A percentile compares a stretch with the other conserved stretches of the same genome.
phyloP scores from a whole-genome alignment of 129 eudicot species.

The sunflower (Helianthus annuus) region HanXRQr2.0-SUNRISE NC_035443.2:39280829-39281328 shows the following conservation, averaged over 20 bases:
- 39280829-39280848: no score
- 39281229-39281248: conserved; percentile 3
- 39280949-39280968: no score
- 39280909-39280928: no score
- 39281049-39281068: conserved; percentile 32
- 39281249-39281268: background rate
- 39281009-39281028: conserved; percentile 77
- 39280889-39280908: no score
- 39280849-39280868: no score
- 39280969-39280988: no score
- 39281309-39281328: no score
- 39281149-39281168: conserved; percentile 25
- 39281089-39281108: conserved; percentile 38
- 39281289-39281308: no score
- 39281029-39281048: conserved; percentile 54
- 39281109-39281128: conserved; percentile 19
- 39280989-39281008: conserved; percentile 50
- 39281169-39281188: conserved; percentile 37
- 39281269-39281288: background rate
- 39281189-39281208: conserved; percentile 42
- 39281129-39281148: conserved; percentile 44
- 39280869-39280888: no score
- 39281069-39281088: conserved; percentile 38
- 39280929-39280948: no score
- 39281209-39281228: conserved; percentile 13